Base-by-base conservation (phyloP, 1,139 yeast species). In the Arxiozyma bovina region DNA sequence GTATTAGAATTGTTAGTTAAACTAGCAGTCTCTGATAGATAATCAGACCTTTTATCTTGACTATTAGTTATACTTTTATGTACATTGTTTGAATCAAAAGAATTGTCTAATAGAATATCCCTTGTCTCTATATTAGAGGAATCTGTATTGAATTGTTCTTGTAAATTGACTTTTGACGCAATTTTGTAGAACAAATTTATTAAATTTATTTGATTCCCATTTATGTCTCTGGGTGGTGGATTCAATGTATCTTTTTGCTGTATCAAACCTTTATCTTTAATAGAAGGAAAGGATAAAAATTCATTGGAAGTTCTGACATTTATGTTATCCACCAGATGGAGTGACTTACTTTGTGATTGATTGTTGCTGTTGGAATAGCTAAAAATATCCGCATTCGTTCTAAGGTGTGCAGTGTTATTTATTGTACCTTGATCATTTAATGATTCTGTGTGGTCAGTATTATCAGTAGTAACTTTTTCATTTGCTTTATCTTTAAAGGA, bases 1-100 rank as follows among this genome's bases (percentile, higher is more conserved):
- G 53, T 51, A 48, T 51, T 51, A 4, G 53, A 51, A 22, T 48
- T 51, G 17, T 51, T 51, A n/a, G 53, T 47, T 34, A 51, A 34
- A 43, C 53, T 51, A 1, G 47, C 23, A 42, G 34, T 27, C 20
- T 47, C 53, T 9, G 45, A 45, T 1, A 27, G 42, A 42, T 40
- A 40, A 25, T 51, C 53, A n/a, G 51, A 43, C 44, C 38, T 51
- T 17, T 22, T 51, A 23, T 51, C 53, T 17, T 43, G 47, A 20
- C 22, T 42, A 4, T 20, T 42, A 11, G 38, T 12, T 8, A 30
- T 18, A 11, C 15, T 17, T 46, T 43, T 49, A 22, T 42, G 51
- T 42, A 30, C 18, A 23, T n/a, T 2, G 21, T 20, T 41, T 17
- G 18, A 34, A 34, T 34, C n/a, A 4, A 34, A 6, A 34, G 40